phyloP scores from a whole-genome alignment of 1,139 yeast genomes.

The Kurtzmaniella quercitrusa region DNA sequence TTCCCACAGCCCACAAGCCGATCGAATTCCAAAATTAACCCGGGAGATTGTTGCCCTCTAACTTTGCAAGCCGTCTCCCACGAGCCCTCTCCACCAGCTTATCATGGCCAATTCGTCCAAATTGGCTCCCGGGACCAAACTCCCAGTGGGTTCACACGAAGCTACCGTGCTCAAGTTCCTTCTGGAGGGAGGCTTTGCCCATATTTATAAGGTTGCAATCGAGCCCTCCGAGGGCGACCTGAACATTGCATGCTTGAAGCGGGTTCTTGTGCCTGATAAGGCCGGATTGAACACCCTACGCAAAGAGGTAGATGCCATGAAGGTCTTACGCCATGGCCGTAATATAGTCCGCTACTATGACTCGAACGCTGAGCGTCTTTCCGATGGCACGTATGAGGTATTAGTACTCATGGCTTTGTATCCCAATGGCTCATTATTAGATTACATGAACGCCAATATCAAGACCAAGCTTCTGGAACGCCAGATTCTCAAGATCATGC shows the following conservation, averaged over 20 bases:
- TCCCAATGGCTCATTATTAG: conserved; percentile 65
- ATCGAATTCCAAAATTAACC: background rate
- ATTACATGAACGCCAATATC: conserved; percentile 68
- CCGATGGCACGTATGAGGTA: conserved; percentile 61
- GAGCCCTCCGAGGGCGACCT: conserved; percentile 33
- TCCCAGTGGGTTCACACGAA: conserved; percentile 41
- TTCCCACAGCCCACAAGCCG: background rate
- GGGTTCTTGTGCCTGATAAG: conserved; percentile 72
- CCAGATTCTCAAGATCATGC: conserved; percentile 64
- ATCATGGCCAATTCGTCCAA: conserved; percentile 23
- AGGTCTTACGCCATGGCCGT: conserved; percentile 50
- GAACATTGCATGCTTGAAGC: conserved; percentile 60
- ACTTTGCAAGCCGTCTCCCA: background rate
- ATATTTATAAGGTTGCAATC: conserved; percentile 56
- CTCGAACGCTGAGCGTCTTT: conserved; percentile 68
- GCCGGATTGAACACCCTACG: conserved; percentile 59
- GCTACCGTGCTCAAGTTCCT: conserved; percentile 35
- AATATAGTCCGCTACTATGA: conserved; percentile 68
- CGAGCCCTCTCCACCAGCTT: background rate
- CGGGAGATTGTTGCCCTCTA: background rate
- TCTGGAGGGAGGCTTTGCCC: conserved; percentile 50
- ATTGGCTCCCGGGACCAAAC: conserved; percentile 37
- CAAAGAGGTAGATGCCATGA: conserved; percentile 82
- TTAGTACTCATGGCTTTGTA: conserved; percentile 76
- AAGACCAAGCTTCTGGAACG: conserved; percentile 58